These are phyloP conservation scores for Starmerella vitae DNA, from an alignment of 805 yeast species.

Conservation along the genomic window DNA sequence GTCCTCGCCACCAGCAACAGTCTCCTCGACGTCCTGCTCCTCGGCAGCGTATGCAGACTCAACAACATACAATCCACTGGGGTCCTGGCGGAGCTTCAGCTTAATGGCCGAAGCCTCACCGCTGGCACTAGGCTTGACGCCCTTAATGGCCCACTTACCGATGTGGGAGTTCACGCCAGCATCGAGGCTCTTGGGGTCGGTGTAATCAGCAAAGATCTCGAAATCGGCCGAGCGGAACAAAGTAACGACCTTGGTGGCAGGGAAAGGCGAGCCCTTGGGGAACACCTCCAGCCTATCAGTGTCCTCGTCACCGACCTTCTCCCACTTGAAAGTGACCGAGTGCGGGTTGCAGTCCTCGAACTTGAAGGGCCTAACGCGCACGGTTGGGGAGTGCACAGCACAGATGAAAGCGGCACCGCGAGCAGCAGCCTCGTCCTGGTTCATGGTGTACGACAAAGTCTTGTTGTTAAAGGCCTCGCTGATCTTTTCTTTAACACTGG, in stretches of 20 bases:
- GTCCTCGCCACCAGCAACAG: slow-evolving; percentile 57
- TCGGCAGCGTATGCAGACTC: slow-evolving; percentile 92
- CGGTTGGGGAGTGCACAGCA: slow-evolving; percentile 97
- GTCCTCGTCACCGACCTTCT: slow-evolving; percentile 78
- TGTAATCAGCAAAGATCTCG: slow-evolving; percentile 71
- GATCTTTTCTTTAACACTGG: slow-evolving; percentile 72
- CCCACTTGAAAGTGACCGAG: slow-evolving; percentile 94
- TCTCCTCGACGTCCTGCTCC: slow-evolving; percentile 80
- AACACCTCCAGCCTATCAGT: slow-evolving; percentile 88
- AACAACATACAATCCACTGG: slow-evolving; percentile 85
- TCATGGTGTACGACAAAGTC: slow-evolving; percentile 81
- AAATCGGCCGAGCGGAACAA: slow-evolving; percentile 85
- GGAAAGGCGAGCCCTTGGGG: slow-evolving; percentile 86
- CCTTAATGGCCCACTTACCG: slow-evolving; percentile 76
- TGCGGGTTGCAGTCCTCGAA: slow-evolving; percentile 87
- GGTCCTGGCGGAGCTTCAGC: slow-evolving; percentile 91
- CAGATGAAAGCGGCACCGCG: slow-evolving; percentile 98
- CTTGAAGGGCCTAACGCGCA: slow-evolving; percentile 97
- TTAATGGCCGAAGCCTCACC: slow-evolving; percentile 66
- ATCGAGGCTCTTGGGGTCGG: slow-evolving; percentile 61
- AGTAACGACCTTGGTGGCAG: slow-evolving; percentile 90
- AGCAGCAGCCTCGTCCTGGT: slow-evolving; percentile 98
- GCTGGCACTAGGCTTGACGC: slow-evolving; percentile 57
- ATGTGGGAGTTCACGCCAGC: slow-evolving; percentile 47
- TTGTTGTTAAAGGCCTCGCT: slow-evolving; percentile 70